These are phyloP conservation scores for Aspergillus neotritici DNA, from an alignment of 2,329 filamentous ascomycete genomes.

Conservation along the genomic window DNA sequence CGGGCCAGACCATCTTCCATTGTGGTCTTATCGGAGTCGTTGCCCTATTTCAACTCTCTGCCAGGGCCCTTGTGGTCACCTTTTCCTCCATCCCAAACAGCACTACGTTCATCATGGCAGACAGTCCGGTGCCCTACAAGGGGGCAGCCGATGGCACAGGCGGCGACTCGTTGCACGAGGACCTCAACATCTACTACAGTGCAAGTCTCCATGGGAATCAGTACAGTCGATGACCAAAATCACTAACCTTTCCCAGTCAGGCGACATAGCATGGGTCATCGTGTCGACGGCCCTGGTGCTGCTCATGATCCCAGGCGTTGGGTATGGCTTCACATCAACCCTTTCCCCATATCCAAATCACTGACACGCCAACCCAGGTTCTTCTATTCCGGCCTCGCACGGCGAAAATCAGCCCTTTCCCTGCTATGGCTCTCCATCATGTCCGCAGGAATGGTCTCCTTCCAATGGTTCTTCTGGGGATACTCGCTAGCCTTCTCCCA, in stretches of 20 bases:
- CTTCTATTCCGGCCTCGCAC: slow-evolving; percentile 87
- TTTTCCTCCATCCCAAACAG: neutral
- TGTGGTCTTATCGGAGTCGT: no score
- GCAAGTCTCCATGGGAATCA: slow-evolving; percentile 15
- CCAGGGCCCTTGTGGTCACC: neutral
- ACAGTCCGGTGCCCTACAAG: slow-evolving; percentile 54
- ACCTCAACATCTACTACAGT: slow-evolving; percentile 82
- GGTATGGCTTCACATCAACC: slow-evolving; percentile 36
- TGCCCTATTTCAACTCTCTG: no score
- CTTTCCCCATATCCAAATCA: neutral
- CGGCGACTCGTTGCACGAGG: slow-evolving; percentile 59
- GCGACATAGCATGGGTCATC: slow-evolving; percentile 78
- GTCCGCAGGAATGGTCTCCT: slow-evolving; percentile 70
- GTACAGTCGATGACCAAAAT: neutral
- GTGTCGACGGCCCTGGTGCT: slow-evolving; percentile 72
- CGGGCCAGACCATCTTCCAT: no score
- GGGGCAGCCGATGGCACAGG: slow-evolving; percentile 55
- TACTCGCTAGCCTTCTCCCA: slow-evolving; percentile 81
- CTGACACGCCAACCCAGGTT: slow-evolving; percentile 49
- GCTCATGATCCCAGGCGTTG: slow-evolving; percentile 89
- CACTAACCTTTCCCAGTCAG: slow-evolving; percentile 50
- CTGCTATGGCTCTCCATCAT: slow-evolving; percentile 82
- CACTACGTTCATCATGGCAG: slow-evolving; percentile 26
- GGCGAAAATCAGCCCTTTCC: slow-evolving; percentile 81
- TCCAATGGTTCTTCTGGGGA: slow-evolving; percentile 97